phyloP scores from a whole-genome alignment of 2,329 filamentous ascomycete species.

The Diaporthe sp. region DNA sequence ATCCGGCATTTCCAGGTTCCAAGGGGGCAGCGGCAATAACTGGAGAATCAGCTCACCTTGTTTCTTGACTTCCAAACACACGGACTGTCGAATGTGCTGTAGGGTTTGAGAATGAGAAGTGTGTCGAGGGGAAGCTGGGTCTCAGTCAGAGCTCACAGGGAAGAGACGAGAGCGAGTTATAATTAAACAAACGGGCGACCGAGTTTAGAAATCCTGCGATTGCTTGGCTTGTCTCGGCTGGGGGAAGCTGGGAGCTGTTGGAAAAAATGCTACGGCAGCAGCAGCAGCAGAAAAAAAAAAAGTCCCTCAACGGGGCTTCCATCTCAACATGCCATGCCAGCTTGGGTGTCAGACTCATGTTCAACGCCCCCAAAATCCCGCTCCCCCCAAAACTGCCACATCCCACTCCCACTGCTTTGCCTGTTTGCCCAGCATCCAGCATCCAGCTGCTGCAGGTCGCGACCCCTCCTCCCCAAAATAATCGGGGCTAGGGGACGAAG shows the following conservation, averaged over 20 bases:
- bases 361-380: constrained; percentile 7
- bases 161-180: constrained; percentile 2
- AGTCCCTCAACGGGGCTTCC: constrained; percentile 36
- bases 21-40: constrained; percentile 14
- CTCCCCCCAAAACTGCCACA: constrained; percentile 11
- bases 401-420: too few relatives aligned
- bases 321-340: constrained; percentile 28
- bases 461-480: constrained; percentile 37
- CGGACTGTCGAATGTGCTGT: constrained; percentile 11
- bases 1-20: not conserved
- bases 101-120: not conserved
- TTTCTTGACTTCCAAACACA: not conserved
- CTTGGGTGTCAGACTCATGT: constrained; percentile 29
- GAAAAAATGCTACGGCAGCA: too few relatives aligned
- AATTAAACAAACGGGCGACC: constrained; percentile 15
- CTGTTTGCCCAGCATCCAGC: not conserved
- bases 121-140: not conserved
- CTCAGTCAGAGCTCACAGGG: constrained; percentile 3
- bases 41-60: constrained; percentile 36
- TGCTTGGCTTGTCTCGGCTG: constrained; percentile 33
- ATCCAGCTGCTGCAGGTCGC: constrained; percentile 2
- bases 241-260: constrained; percentile 23
- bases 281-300: constrained; percentile 30
- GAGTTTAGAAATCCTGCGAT: constrained; percentile 26
- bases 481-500: not conserved